Conservation (phyloP, 2,329 filamentous ascomycete species). For the Endocalyx cinctus region DNA sequence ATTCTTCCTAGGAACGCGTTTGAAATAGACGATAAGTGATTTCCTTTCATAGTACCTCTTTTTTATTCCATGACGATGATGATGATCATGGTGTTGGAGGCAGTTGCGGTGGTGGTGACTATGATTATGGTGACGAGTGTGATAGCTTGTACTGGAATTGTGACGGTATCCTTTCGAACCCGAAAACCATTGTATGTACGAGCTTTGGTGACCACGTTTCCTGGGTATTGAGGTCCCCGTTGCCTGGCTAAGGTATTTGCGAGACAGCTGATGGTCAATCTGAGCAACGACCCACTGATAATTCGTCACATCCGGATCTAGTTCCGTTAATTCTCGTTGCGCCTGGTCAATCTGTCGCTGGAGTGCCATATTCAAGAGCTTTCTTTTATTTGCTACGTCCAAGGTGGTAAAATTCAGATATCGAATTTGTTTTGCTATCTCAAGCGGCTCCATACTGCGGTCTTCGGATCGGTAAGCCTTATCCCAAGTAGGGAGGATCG, state of each 20-base stretch:
- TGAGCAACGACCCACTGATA: constrained; percentile 40
- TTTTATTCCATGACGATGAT: constrained; percentile 5
- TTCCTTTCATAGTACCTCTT: constrained; percentile 27
- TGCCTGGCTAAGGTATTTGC: no score
- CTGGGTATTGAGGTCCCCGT: no score
- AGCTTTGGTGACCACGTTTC: no score
- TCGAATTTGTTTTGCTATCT: constrained; percentile 31
- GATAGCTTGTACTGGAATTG: no score
- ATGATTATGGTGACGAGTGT: no score
- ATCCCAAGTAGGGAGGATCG: constrained; percentile 35
- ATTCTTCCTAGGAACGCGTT: constrained; percentile 30
- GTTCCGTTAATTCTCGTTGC: constrained; percentile 27
- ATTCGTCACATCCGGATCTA: constrained; percentile 30
- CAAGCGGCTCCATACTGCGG: constrained; percentile 33
- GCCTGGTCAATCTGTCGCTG: constrained; percentile 39
- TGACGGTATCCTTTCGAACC: no score
- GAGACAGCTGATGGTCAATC: constrained; percentile 37
- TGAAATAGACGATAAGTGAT: constrained; percentile 43
- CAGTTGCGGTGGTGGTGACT: background rate
- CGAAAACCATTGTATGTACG: no score
- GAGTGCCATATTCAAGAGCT: constrained; percentile 28
- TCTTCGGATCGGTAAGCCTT: constrained; percentile 28
- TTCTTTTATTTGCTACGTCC: constrained; percentile 34
- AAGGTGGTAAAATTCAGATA: constrained; percentile 30
- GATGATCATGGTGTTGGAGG: background rate